Conservation (phyloP, 2,329 filamentous ascomycete species). For the Acrodontium crateriforme region DNA sequence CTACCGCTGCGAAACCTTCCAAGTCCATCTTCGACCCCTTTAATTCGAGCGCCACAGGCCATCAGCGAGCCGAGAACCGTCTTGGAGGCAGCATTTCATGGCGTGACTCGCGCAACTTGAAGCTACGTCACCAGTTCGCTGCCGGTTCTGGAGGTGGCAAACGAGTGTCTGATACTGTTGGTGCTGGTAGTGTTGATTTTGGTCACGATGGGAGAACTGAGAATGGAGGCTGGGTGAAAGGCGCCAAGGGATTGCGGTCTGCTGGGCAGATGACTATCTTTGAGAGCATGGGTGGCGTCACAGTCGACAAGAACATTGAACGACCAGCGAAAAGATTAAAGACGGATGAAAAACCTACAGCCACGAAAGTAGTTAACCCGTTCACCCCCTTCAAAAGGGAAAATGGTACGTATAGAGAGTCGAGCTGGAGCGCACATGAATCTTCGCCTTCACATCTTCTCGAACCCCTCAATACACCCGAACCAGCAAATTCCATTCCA, state of each 20-base stretch:
- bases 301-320: conserved; percentile 9
- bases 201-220: conserved; percentile 35
- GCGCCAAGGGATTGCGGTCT: conserved; percentile 34
- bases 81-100: conserved; percentile 52
- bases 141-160: conserved; percentile 41
- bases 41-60: conserved; percentile 81
- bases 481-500: background rate
- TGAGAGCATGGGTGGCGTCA: conserved; percentile 17
- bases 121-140: conserved; percentile 56
- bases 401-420: conserved; percentile 17
- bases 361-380: conserved; percentile 16
- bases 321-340: conserved; percentile 9
- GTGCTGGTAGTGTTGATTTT: conserved; percentile 47
- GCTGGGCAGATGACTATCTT: conserved; percentile 31
- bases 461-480: conserved; percentile 10
- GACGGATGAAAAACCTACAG: conserved; percentile 4
- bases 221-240: conserved; percentile 39
- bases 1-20: conserved; percentile 14
- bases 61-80: conserved; percentile 60
- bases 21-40: conserved; percentile 35
- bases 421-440: conserved; percentile 20
- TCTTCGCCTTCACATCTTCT: conserved; percentile 18
- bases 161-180: conserved; percentile 51
- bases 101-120: conserved; percentile 55
- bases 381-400: conserved; percentile 17